phyloP scores from a whole-genome alignment of 208 protist species.

The Trypanosoma rangeli region DNA sequence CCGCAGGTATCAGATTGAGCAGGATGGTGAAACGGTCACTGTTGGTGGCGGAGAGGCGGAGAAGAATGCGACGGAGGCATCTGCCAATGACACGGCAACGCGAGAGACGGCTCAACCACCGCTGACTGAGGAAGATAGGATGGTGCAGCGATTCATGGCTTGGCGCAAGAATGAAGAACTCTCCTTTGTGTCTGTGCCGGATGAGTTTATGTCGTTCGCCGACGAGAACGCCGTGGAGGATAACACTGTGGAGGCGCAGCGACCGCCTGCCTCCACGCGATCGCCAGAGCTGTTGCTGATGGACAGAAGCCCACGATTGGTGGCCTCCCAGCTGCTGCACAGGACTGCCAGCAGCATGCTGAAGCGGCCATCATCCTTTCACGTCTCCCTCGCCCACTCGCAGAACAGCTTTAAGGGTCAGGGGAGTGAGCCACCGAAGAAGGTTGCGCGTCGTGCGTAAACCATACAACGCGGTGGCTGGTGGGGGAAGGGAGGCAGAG shows the following conservation, averaged over 20 bases:
- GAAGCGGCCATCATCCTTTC: slow-evolving; percentile 7
- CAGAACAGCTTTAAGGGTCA: neutral
- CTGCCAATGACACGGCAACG: slow-evolving; percentile 2
- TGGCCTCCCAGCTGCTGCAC: slow-evolving; percentile 62
- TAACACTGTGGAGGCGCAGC: slow-evolving; percentile 2
- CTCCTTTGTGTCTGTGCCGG: slow-evolving; percentile 37
- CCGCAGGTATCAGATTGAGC: slow-evolving; percentile 38
- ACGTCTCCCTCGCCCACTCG: neutral
- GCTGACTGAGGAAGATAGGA: slow-evolving; percentile 25
- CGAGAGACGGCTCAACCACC: neutral
- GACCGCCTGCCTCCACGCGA: neutral
- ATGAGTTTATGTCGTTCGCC: slow-evolving; percentile 27
- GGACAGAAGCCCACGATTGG: neutral
- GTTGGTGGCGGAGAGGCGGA: slow-evolving; percentile 1
- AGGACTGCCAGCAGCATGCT: slow-evolving; percentile 37
- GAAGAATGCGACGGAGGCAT: slow-evolving; percentile 3
- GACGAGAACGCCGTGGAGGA: neutral
- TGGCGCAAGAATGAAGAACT: slow-evolving; percentile 23
- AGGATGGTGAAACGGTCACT: slow-evolving; percentile 32
- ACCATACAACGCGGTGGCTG: neutral
- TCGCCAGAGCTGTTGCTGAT: slow-evolving; percentile 20
- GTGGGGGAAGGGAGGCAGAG: neutral
- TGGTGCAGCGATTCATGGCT: slow-evolving; percentile 24
- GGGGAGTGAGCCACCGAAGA: slow-evolving; percentile 5
- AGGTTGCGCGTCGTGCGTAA: slow-evolving; percentile 2